phyloP scores from a whole-genome alignment of 176 grass and related monocot species.

The Aechmea fasciata region DNA sequence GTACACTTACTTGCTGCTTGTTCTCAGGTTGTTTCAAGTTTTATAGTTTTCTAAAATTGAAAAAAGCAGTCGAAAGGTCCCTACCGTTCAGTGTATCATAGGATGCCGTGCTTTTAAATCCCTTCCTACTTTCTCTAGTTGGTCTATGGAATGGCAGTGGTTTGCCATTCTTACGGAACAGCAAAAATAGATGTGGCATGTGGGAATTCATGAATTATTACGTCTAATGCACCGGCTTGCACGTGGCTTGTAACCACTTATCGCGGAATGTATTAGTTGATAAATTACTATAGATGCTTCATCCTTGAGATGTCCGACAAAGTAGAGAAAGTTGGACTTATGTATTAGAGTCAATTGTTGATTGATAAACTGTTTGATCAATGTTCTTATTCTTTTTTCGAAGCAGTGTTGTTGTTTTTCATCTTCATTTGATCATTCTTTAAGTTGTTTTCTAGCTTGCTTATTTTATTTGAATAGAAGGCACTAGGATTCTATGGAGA shows the following conservation, averaged over 20 bases:
- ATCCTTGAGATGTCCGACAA: too few species aligned
- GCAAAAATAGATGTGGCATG: too few species aligned
- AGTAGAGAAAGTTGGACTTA: too few species aligned
- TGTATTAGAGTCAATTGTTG: too few species aligned
- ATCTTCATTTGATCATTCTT: too few species aligned
- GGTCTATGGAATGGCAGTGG: slow-evolving; percentile 17
- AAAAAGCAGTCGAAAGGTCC: slow-evolving; percentile 32
- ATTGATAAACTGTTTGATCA: too few species aligned
- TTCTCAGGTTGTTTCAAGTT: slow-evolving; percentile 29
- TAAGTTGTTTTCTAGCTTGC: too few species aligned
- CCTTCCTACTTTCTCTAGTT: slow-evolving; percentile 21
- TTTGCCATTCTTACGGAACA: slow-evolving; percentile 19
- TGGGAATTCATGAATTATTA: slow-evolving; percentile 31
- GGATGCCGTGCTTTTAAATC: slow-evolving; percentile 24
- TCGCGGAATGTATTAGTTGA: not conserved
- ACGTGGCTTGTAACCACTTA: slow-evolving; percentile 12
- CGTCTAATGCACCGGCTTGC: slow-evolving; percentile 20
- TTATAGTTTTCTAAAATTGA: slow-evolving; percentile 26
- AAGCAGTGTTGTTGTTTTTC: too few species aligned
- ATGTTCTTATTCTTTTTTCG: too few species aligned
- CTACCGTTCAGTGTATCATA: slow-evolving; percentile 25
- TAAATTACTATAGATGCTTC: too few species aligned
- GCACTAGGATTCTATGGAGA: too few species aligned
- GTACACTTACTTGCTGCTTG: not conserved
- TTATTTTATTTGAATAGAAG: too few species aligned